These are phyloP conservation scores for Elsinoe necatrix DNA, from an alignment of 2,329 filamentous ascomycete genomes.

Conservation along the genomic window DNA sequence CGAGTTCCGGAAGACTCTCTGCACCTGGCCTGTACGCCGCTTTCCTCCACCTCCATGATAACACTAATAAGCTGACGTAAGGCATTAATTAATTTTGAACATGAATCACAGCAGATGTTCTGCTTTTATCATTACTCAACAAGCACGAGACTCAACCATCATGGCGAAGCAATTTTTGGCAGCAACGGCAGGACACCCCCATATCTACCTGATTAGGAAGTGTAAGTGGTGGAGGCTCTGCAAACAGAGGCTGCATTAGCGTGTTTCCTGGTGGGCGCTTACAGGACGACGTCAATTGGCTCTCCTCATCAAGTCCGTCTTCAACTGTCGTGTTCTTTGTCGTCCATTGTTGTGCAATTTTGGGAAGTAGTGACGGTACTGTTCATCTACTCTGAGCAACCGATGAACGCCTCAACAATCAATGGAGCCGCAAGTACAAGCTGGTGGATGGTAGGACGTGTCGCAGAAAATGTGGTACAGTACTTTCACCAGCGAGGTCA, in stretches of 20 bases:
- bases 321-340: background rate
- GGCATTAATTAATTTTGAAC: no score
- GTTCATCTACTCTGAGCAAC: background rate
- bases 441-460: background rate
- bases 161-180: background rate
- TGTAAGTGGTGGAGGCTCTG: constrained; percentile 1
- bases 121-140: background rate
- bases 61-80: no score
- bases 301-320: background rate
- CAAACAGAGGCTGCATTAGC: constrained; percentile 7
- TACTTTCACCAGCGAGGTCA: background rate
- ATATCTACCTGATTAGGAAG: background rate
- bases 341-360: background rate
- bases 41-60: no score
- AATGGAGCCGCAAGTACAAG: constrained; percentile 7
- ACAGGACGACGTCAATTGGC: constrained; percentile 7
- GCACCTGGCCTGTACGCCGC: no score
- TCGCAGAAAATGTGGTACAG: background rate
- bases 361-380: background rate
- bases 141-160: background rate
- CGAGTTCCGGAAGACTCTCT: no score
- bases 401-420: constrained; percentile 1
- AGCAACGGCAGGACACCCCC: background rate
- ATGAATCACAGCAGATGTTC: background rate
- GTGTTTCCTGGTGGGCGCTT: background rate